Conservation (phyloP, 129 eudicot species). For the Escallonia rubra region DNA sequence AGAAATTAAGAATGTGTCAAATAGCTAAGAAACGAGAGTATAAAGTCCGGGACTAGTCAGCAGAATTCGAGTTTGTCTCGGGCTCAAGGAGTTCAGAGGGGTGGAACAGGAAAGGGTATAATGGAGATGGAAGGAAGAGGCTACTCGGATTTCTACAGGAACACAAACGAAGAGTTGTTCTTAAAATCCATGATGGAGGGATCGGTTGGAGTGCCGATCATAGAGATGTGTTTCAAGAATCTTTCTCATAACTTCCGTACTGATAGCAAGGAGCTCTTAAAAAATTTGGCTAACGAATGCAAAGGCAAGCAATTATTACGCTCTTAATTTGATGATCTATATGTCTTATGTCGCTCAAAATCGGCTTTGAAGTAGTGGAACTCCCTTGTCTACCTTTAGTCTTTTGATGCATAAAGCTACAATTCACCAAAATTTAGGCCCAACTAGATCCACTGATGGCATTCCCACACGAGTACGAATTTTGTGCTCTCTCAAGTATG, state of each 20-base stretch:
- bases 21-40: no score
- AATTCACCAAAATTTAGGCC: no score
- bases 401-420: no score
- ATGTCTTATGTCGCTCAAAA: no score
- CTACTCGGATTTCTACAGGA: constrained; percentile 52
- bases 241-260: constrained; percentile 43
- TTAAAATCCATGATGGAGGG: constrained; percentile 64
- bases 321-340: background rate
- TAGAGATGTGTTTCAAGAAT: constrained; percentile 69
- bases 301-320: constrained; percentile 49
- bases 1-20: no score
- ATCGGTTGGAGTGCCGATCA: constrained; percentile 52
- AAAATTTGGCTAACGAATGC: constrained; percentile 75
- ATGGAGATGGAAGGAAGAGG: constrained; percentile 70
- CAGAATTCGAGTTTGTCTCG: constrained; percentile 23
- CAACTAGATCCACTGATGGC: no score
- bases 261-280: constrained; percentile 76
- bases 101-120: constrained; percentile 23
- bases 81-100: constrained; percentile 31
- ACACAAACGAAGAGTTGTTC: constrained; percentile 70
- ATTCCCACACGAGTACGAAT: no score
- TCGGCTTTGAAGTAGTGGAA: no score
- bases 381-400: no score
- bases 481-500: no score
- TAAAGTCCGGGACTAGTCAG: no score